Conservation (phyloP, 2,329 filamentous ascomycete species). For the Fusarium secorum region DNA sequence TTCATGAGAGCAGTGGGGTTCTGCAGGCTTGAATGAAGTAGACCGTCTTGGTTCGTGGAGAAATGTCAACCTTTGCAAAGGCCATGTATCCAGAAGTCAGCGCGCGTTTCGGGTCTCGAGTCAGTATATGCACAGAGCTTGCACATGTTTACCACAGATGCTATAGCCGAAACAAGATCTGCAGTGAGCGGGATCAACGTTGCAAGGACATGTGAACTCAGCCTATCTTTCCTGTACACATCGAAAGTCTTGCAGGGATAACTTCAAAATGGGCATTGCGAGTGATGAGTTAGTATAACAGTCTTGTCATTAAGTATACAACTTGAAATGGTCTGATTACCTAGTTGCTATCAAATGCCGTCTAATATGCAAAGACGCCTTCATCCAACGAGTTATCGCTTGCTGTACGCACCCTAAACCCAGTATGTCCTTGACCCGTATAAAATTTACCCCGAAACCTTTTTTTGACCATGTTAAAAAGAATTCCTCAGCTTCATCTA, state of each 20-base stretch:
- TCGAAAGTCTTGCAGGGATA: rapidly evolving
- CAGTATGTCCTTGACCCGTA: neutral
- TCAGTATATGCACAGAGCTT: rapidly evolving
- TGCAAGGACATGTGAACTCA: rapidly evolving
- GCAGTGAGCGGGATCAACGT: neutral
- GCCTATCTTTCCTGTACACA: rapidly evolving
- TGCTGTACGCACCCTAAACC: neutral
- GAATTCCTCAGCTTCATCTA: neutral
- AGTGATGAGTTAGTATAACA: neutral
- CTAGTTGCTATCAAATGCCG: neutral
- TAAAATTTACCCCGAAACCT: neutral
- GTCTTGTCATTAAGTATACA: neutral
- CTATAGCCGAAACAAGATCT: neutral
- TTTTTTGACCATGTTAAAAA: neutral
- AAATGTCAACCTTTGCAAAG: neutral
- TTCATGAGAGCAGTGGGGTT: rapidly evolving
- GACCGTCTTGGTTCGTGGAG: neutral
- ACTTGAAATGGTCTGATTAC: neutral
- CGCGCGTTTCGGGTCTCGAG: neutral
- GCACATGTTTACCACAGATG: rapidly evolving
- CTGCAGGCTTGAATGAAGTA: rapidly evolving
- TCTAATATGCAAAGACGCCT: neutral
- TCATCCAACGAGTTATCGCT: conserved; percentile 1
- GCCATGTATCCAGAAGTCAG: neutral
- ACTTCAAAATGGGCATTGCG: rapidly evolving